These are phyloP conservation scores for Detonula confervacea DNA, from an alignment of 352 stramenopile species.

Conservation along the genomic window DNA sequence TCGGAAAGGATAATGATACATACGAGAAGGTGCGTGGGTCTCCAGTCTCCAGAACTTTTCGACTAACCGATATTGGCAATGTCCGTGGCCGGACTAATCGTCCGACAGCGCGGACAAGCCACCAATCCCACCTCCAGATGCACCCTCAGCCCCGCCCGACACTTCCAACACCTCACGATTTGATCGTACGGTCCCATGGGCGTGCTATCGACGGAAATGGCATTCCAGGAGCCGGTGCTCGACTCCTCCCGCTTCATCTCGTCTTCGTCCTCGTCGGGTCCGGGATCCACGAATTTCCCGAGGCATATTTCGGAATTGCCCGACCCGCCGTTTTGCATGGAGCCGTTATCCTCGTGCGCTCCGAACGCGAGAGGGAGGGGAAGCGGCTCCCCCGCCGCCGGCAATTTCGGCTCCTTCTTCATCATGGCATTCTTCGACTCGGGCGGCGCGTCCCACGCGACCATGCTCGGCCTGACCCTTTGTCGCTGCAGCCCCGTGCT, in stretches of 20 bases:
- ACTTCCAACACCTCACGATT: conserved; percentile 33
- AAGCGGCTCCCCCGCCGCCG: conserved; percentile 12
- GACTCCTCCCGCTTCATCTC: conserved; percentile 23
- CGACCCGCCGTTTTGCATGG: conserved; percentile 4
- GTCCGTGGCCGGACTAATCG: conserved; percentile 35
- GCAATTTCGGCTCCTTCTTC: conserved; percentile 22
- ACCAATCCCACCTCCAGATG: conserved; percentile 39
- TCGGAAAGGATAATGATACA: too few relatives aligned
- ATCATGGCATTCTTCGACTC: conserved; percentile 14
- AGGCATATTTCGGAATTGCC: conserved; percentile 17
- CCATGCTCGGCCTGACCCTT: conserved; percentile 9
- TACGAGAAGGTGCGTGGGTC: too few relatives aligned
- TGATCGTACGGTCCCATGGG: conserved; percentile 27
- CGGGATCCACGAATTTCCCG: conserved; percentile 28
- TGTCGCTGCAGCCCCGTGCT: background rate
- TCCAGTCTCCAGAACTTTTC: too few relatives aligned
- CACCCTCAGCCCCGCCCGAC: conserved; percentile 31
- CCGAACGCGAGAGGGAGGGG: conserved; percentile 29
- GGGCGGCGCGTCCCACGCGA: conserved; percentile 18
- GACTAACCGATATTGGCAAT: conserved; percentile 14
- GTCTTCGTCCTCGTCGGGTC: conserved; percentile 13
- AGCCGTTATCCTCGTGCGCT: conserved; percentile 2
- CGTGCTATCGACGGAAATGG: conserved; percentile 12
- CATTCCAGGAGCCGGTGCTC: background rate
- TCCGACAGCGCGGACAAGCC: conserved; percentile 34